Conservation (phyloP, 2,329 filamentous ascomycete species). For the Remersonia thermophila region DNA sequence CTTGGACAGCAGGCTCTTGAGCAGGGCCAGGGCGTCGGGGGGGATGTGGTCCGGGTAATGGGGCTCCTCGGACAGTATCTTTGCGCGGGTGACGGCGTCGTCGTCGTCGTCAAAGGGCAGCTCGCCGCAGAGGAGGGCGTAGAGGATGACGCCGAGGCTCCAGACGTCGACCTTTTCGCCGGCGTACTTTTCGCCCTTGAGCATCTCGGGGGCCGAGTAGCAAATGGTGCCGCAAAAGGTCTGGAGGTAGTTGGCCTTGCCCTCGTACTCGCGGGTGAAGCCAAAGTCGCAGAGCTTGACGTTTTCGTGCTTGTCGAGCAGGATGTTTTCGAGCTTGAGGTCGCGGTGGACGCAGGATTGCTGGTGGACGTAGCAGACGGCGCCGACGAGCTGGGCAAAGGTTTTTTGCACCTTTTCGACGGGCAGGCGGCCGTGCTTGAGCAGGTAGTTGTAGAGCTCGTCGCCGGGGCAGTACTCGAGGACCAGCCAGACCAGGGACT, state of each 20-base stretch:
- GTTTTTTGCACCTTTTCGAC: conserved; percentile 85
- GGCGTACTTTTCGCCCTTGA: conserved; percentile 95
- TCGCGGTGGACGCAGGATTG: conserved; percentile 95
- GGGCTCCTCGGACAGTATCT: conserved; percentile 76
- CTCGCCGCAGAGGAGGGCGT: conserved; percentile 70
- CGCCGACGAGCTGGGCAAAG: conserved; percentile 89
- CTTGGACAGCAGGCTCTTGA: conserved; percentile 78
- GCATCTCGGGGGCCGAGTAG: conserved; percentile 96
- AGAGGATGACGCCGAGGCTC: conserved; percentile 77
- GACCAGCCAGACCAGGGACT: conserved; percentile 88
- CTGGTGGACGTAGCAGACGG: conserved; percentile 87
- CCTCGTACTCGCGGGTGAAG: conserved; percentile 94
- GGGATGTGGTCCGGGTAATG: conserved; percentile 72
- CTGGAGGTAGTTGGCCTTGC: conserved; percentile 84
- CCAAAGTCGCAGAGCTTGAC: conserved; percentile 98
- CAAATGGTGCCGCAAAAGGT: conserved; percentile 97
- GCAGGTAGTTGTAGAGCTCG: conserved; percentile 92
- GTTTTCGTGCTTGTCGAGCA: conserved; percentile 92
- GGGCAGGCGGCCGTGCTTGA: conserved; percentile 73
- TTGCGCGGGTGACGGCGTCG: conserved; percentile 71
- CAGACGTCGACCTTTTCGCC: conserved; percentile 97
- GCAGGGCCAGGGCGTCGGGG: conserved; percentile 61
- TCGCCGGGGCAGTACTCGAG: conserved; percentile 94
- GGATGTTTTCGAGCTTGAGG: conserved; percentile 89
- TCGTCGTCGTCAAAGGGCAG: conserved; percentile 95